Conservation (phyloP, 2,329 filamentous ascomycete species). For the Penicillium sp. region DNA sequence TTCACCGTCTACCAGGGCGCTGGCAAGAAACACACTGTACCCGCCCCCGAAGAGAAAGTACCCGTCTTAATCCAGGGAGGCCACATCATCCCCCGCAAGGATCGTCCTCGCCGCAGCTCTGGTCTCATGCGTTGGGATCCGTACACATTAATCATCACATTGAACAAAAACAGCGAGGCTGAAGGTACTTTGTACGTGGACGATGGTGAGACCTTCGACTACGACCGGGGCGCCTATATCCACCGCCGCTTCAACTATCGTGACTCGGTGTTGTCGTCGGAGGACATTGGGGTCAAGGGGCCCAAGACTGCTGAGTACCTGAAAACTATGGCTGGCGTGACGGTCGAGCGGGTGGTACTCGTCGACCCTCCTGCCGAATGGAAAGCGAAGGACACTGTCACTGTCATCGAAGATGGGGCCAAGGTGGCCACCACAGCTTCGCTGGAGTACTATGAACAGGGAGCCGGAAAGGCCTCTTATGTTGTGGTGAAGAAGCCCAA, state of each 20-base stretch:
- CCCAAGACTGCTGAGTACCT: slow-evolving; percentile 69
- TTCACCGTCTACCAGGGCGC: slow-evolving; percentile 71
- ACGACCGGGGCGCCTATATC: slow-evolving; percentile 79
- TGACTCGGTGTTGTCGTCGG: slow-evolving; percentile 60
- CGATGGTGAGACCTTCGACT: slow-evolving; percentile 90
- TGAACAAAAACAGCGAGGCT: slow-evolving; percentile 66
- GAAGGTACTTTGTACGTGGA: slow-evolving; percentile 84
- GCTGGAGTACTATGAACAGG: slow-evolving; percentile 54
- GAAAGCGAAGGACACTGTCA: slow-evolving; percentile 60
- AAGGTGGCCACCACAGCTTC: slow-evolving; percentile 49
- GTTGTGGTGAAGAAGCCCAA: slow-evolving; percentile 62
- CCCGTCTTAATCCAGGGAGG: slow-evolving; percentile 90
- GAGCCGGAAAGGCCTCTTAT: slow-evolving; percentile 56
- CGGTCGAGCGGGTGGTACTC: slow-evolving; percentile 78
- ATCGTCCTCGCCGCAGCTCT: slow-evolving; percentile 78
- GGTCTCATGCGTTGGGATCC: slow-evolving; percentile 91
- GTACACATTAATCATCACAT: slow-evolving; percentile 80
- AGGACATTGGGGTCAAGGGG: slow-evolving; percentile 60
- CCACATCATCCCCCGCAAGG: slow-evolving; percentile 85
- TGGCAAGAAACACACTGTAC: slow-evolving; percentile 65
- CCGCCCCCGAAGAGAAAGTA: slow-evolving; percentile 78
- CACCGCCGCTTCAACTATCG: slow-evolving; percentile 72
- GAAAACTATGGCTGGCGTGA: slow-evolving; percentile 72
- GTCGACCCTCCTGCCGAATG: slow-evolving; percentile 73
- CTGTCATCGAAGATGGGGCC: slow-evolving; percentile 46